phyloP scores from a whole-genome alignment of 495 filamentous ascomycete species.

The Thermochaetoides thermophila region DNA sequence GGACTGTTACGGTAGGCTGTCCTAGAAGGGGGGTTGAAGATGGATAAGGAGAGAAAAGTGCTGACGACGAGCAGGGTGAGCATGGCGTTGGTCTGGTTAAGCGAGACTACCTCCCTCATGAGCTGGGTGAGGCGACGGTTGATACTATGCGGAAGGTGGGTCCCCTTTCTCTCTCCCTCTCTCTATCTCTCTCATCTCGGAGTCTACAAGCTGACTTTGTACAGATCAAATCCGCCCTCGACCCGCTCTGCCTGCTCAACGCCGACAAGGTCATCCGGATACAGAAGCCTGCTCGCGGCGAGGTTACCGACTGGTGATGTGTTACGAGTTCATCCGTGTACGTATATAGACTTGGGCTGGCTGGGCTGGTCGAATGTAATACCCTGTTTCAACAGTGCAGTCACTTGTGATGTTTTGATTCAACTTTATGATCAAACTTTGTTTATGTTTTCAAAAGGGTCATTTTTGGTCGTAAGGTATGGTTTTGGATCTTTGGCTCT shows the following conservation, averaged over 20 bases:
- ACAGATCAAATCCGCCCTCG: slow-evolving; percentile 54
- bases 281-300: slow-evolving; percentile 35
- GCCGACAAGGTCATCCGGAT: slow-evolving; percentile 66
- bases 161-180: not conserved
- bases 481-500: too few species aligned
- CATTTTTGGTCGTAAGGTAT: too few species aligned
- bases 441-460: too few species aligned
- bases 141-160: slow-evolving; percentile 65
- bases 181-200: not conserved
- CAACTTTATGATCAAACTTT: too few species aligned
- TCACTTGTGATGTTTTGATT: too few species aligned
- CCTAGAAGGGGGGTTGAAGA: too few species aligned
- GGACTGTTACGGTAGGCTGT: slow-evolving; percentile 55
- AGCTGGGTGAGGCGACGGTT: slow-evolving; percentile 56
- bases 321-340: too few species aligned
- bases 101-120: slow-evolving; percentile 62
- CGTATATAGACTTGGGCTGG: too few species aligned
- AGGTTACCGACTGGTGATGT: slow-evolving; percentile 36
- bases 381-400: too few species aligned
- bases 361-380: too few species aligned
- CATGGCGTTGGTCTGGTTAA: slow-evolving; percentile 74
- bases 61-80: slow-evolving; percentile 50
- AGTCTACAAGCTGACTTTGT: slow-evolving; percentile 3
- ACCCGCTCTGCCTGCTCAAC: slow-evolving; percentile 64
- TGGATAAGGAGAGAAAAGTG: too few species aligned